Base-by-base conservation (phyloP, 345 rosid species). In the Citropsis articulata region DNA sequence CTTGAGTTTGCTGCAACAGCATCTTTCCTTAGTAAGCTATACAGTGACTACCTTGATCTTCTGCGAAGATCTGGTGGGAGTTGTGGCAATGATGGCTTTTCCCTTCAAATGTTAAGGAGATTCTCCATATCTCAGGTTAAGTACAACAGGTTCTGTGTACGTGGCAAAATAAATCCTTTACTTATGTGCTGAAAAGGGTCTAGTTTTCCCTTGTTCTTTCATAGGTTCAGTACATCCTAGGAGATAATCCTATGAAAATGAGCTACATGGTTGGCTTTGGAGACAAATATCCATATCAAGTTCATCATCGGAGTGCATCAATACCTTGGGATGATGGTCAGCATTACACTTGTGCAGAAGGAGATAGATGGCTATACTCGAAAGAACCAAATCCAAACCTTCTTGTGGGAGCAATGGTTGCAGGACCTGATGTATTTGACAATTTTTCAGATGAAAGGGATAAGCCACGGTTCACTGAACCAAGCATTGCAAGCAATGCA, bases 241-340 rank as follows among this genome's bases (percentile, higher is more conserved):
- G 95, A 45, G 81, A 85, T 28, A 91, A 91, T 71, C 95, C 93
- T 6, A 83, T 78, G 88, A 82, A 87, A 77, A 84, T 88, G 87
- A 88, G 89, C 71, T 88, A 90, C 82, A 75, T 90, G 83, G 91
- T 88, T 31, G 95, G 95, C 5, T 90, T 76, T 25, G 90, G 93
- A 35, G 78, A 71, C 74, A 65, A 80, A 21, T 86, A 81, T 77
- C 93, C 95, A 2, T 71, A 81, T 30, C 86, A 84, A 61, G 81
- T 88, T 40, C 92, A 90, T 79, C 95, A 91, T 28, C 81, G 90
- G 77, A 83, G 87, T 76, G 84, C 94, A 69, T 88, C 89, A 2
- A 84, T 84, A 79, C 88, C 83, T 1, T 83, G 88, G 89, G 88
- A 83, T 66, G 89, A 83, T 61, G 83, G 86, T 56, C 68, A 50